Conservation (phyloP, 2,329 filamentous ascomycete species). For the Hymenoscyphus occultus region DNA sequence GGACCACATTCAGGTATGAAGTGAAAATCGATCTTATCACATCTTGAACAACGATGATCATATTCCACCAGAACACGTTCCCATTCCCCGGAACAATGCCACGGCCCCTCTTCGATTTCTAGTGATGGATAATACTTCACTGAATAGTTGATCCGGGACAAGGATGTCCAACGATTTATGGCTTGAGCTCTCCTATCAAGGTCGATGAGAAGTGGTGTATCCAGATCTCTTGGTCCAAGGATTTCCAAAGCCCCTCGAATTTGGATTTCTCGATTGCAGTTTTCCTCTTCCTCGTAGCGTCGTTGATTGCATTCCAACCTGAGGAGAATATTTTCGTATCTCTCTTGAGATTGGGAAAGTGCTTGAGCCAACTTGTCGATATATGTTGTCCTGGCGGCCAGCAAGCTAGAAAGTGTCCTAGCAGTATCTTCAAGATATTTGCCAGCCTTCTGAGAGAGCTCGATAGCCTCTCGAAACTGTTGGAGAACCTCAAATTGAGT, state of each 20-base stretch:
- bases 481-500: conserved; percentile 15
- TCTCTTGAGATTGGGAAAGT: conserved; percentile 9
- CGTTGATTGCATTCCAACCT: conserved; percentile 16
- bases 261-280: conserved; percentile 5
- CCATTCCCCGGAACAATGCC: conserved; percentile 28
- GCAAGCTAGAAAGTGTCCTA: conserved; percentile 14
- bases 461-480: conserved; percentile 20
- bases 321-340: conserved; percentile 10
- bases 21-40: conserved; percentile 25
- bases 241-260: conserved; percentile 25
- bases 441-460: conserved; percentile 12
- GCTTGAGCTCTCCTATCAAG: conserved; percentile 23
- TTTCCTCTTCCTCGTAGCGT: conserved; percentile 24
- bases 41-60: conserved; percentile 28
- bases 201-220: conserved; percentile 22
- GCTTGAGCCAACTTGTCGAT: conserved; percentile 4
- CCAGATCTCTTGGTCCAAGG: conserved; percentile 23
- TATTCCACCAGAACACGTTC: conserved; percentile 17
- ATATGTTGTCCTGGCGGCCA: conserved; percentile 17
- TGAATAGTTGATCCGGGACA: conserved; percentile 19
- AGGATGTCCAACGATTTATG: conserved; percentile 27
- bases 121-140: conserved; percentile 8
- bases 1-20: conserved; percentile 25
- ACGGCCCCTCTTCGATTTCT: conserved; percentile 18
- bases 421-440: conserved; percentile 14